Evolutionary conservation across 2,329 filamentous ascomycete species (phyloP).

Genomic region (Emmonsiellopsis sp.): DNA sequence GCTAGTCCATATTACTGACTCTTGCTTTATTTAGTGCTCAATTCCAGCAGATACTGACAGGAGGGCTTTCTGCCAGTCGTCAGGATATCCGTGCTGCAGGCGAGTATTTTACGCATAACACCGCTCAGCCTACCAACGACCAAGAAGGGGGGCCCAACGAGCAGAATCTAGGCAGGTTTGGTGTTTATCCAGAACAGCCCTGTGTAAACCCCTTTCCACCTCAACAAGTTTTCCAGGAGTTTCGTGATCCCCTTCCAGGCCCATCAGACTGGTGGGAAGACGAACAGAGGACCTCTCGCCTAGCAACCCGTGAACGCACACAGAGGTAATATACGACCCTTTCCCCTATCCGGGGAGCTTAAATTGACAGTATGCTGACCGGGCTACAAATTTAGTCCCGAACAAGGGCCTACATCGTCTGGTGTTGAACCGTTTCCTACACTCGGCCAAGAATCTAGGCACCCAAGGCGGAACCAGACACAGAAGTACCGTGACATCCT

Average conservation of each 20-base stretch:
- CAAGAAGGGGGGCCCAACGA: background rate
- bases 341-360: background rate
- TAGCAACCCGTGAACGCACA: background rate
- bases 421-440: background rate
- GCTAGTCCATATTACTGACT: background rate
- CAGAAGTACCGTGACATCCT: too few species aligned
- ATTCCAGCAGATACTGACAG: background rate
- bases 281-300: background rate
- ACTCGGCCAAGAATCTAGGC: background rate
- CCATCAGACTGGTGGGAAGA: too few species aligned
- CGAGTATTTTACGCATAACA: background rate
- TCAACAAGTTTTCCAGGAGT: too few species aligned
- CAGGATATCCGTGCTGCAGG: background rate
- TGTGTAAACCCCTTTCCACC: too few species aligned
- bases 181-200: background rate
- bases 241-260: too few species aligned
- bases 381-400: background rate
- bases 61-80: background rate
- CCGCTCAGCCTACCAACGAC: background rate
- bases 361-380: background rate
- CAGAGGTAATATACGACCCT: background rate
- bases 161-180: background rate
- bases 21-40: background rate
- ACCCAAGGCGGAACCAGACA: background rate
- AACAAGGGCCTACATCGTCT: background rate